Conservation (phyloP, 805 yeast species). For the Kodamaea sagamina region DNA sequence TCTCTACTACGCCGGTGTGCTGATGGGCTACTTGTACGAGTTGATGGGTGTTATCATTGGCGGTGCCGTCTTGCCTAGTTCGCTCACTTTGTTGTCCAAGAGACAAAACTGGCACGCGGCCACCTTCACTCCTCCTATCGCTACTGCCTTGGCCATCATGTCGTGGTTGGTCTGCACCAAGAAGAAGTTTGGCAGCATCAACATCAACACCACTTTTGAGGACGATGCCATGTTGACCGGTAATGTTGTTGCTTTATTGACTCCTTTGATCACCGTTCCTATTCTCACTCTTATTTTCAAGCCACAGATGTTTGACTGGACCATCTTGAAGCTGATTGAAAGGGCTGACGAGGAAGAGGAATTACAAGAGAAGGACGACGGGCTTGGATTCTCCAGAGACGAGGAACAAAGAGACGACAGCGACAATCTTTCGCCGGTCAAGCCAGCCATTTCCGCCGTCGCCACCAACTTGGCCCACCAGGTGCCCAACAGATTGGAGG, state of each 20-base stretch:
- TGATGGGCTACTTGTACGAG: conserved; percentile 85
- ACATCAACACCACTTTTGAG: conserved; percentile 59
- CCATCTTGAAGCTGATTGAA: conserved; percentile 55
- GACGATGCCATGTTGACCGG: conserved; percentile 91
- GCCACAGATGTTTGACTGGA: conserved; percentile 77
- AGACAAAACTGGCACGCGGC: conserved; percentile 73
- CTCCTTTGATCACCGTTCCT: conserved; percentile 70
- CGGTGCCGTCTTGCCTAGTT: conserved; percentile 80
- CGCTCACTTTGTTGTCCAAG: conserved; percentile 62
- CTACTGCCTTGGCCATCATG: conserved; percentile 71
- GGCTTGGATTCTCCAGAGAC: conserved; percentile 18
- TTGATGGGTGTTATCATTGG: conserved; percentile 89
- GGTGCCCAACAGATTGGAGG: conserved; percentile 31
- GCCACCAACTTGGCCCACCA: conserved; percentile 39
- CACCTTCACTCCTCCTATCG: conserved; percentile 72
- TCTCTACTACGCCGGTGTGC: conserved; percentile 74
- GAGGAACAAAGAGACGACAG: conserved; percentile 19
- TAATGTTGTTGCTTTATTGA: conserved; percentile 75
- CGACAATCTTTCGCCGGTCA: conserved; percentile 35
- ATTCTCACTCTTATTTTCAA: conserved; percentile 62
- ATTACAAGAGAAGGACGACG: conserved; percentile 28
- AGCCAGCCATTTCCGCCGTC: conserved; percentile 40
- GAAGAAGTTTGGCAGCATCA: conserved; percentile 33
- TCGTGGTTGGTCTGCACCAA: conserved; percentile 49
- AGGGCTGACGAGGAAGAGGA: conserved; percentile 76